Base-by-base conservation (phyloP, 2,329 filamentous ascomycete genomes). In the Aspergillus fischeri region DNA sequence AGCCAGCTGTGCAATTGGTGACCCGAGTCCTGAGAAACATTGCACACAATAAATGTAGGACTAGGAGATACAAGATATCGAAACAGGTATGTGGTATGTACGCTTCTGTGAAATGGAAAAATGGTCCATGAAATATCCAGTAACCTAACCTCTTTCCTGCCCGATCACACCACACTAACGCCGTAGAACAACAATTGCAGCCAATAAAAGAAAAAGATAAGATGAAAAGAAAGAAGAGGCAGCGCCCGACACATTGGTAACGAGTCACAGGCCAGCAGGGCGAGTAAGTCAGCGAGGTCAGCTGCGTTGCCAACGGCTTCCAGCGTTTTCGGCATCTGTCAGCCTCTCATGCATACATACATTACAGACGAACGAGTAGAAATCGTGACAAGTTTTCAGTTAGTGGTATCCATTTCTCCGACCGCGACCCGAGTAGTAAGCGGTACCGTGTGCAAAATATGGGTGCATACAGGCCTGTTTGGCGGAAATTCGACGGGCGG, bases 381-480 rank as follows among this genome's bases (percentile, higher is more conserved):
- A 53, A 49, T 48, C 57, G 42, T 44, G 25, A 49, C 53, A 47
- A 51, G n/a, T 53, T 42, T 50, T 61, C 49, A 60, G 55, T 75
- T 68, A 79, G 63, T 77, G 73, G 56, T 65, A 74, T 47, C 70
- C 72, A 59, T 74, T 74, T 29, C 69, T 63, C 59, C 67, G 69
- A 54, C 63, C 69, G 48, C 78, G 75, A 44, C 77, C 77, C 20
- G 78, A 79, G 65, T 81, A 82, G 60, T 73, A 73, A 24, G 75
- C 72, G 61, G 75, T 81, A 54, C 77, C 75, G 24, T 80, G 77
- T 20, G 79, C 80, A 70, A 96, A 96, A 78, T 96, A 96, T 8
- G 89, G 87, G 71, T 96, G 92, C 65, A 86, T 81, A 71, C 89
- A 90, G 11, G 91, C 87, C 72, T 91, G 89, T 80, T 96, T 96